Percentiles rank a stretch among this genome's conserved stretches.
Conservation (phyloP, 768 basidiomycete species). For the Leccinellum albellum region DNA sequence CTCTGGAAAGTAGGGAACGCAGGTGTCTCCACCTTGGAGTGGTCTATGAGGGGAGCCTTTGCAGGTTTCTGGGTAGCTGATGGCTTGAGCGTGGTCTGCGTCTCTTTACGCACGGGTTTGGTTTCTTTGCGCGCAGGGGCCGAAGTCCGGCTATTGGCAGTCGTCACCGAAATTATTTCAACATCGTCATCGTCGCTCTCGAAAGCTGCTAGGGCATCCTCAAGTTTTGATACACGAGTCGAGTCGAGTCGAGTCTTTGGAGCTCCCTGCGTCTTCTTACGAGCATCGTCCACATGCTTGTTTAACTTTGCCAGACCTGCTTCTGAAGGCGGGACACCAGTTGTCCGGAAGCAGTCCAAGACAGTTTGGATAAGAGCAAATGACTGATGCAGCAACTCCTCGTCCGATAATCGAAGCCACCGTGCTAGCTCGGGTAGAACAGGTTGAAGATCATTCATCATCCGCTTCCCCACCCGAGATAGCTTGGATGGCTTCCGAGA, state of each 20-base stretch:
- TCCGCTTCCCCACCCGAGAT: slow-evolving; percentile 61
- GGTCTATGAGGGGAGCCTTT: slow-evolving; percentile 17
- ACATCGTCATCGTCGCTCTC: slow-evolving; percentile 61
- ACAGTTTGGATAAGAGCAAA: slow-evolving; percentile 79
- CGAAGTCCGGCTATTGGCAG: slow-evolving; percentile 11
- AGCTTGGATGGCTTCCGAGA: slow-evolving; percentile 40
- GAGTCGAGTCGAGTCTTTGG: slow-evolving; percentile 51
- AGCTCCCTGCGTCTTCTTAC: slow-evolving; percentile 42
- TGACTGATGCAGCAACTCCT: slow-evolving; percentile 86
- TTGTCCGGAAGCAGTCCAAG: slow-evolving; percentile 70
- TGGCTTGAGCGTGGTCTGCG: slow-evolving; percentile 19
- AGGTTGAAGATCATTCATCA: slow-evolving; percentile 74
- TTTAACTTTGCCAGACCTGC: slow-evolving; percentile 62
- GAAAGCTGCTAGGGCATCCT: slow-evolving; percentile 63
- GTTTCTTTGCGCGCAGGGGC: slow-evolving; percentile 7
- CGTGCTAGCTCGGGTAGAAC: slow-evolving; percentile 75
- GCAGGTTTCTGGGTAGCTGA: slow-evolving; percentile 10
- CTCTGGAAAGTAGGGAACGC: slow-evolving; percentile 44
- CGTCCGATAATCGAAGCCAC: slow-evolving; percentile 92
- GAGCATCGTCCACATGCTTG: slow-evolving; percentile 59
- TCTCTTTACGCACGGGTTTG: slow-evolving; percentile 19
- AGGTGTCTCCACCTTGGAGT: slow-evolving; percentile 36
- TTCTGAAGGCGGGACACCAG: slow-evolving; percentile 51
- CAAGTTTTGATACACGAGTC: slow-evolving; percentile 59
- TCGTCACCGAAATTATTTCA: slow-evolving; percentile 45